phyloP scores from a whole-genome alignment of 1,139 yeast species.

The Suhomyces chickasaworum region DNA sequence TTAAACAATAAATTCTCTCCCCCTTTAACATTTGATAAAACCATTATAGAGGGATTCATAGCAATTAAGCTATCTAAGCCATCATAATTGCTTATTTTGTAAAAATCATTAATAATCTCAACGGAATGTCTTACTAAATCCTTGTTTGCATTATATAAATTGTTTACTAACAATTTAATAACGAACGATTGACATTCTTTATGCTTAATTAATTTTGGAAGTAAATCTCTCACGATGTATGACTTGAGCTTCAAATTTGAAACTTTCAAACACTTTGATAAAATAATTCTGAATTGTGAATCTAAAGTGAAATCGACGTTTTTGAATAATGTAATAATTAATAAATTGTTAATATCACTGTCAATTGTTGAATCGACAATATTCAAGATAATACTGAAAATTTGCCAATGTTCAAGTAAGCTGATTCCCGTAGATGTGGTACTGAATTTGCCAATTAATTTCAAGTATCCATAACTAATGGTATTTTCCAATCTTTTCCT shows the following conservation, averaged over 20 bases:
- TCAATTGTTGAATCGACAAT: constrained; percentile 56
- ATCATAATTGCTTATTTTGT: constrained; percentile 15
- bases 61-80: constrained; percentile 30
- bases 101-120: constrained; percentile 16
- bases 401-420: constrained; percentile 77
- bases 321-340: constrained; percentile 58
- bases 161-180: constrained; percentile 59
- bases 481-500: constrained; percentile 61
- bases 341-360: constrained; percentile 51
- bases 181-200: constrained; percentile 41
- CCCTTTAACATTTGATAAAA: constrained; percentile 26
- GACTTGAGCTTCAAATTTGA: constrained; percentile 55
- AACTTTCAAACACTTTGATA: constrained; percentile 64
- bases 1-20: constrained; percentile 34
- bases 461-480: constrained; percentile 73
- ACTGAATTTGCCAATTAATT: constrained; percentile 73
- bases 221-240: constrained; percentile 57
- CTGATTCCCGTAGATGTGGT: constrained; percentile 60
- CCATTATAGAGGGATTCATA: constrained; percentile 34
- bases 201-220: constrained; percentile 40
- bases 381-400: constrained; percentile 78
- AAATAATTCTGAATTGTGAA: constrained; percentile 67
- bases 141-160: constrained; percentile 65
- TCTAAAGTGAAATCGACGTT: constrained; percentile 63
- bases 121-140: constrained; percentile 48